Conservation (phyloP, 108 stramenopile species). For the Pseudonitzschia multistriata region DNA sequence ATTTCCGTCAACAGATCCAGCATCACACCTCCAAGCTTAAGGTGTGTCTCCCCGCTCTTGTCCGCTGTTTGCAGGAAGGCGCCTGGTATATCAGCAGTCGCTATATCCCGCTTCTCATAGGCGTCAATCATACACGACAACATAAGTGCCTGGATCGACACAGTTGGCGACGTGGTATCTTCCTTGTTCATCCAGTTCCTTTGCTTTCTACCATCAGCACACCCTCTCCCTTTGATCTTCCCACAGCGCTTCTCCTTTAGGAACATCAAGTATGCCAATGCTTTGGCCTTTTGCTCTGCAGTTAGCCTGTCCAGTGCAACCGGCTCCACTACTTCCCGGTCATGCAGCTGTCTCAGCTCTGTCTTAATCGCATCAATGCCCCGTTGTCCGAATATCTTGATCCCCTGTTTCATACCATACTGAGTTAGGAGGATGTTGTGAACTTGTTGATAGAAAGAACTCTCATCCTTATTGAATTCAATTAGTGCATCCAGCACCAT, state of each 20-base stretch:
- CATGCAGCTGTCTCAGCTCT: slow-evolving; percentile 50
- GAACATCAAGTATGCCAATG: slow-evolving; percentile 34
- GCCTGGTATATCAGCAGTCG: slow-evolving; percentile 36
- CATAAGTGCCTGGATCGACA: slow-evolving; percentile 23
- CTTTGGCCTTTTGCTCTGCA: slow-evolving; percentile 4
- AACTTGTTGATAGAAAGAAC: too few relatives aligned
- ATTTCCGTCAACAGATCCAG: slow-evolving; percentile 34
- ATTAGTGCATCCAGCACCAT: too few relatives aligned
- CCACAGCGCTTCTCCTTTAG: slow-evolving; percentile 7
- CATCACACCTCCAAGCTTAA: slow-evolving; percentile 21
- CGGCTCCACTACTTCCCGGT: slow-evolving; percentile 30
- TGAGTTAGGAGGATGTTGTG: too few relatives aligned
- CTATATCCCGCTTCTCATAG: slow-evolving; percentile 36
- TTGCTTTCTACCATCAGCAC: too few relatives aligned
- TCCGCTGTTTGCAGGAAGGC: slow-evolving; percentile 44
- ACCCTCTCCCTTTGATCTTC: too few relatives aligned
- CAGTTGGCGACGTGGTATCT: too few relatives aligned
- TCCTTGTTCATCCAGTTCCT: too few relatives aligned
- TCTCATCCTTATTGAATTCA: too few relatives aligned
- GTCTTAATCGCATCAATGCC: slow-evolving; percentile 28
- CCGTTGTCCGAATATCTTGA: slow-evolving; percentile 34
- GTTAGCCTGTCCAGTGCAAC: slow-evolving; percentile 20
- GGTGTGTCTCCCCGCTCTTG: background rate
- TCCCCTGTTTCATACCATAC: slow-evolving; percentile 4
- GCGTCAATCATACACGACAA: slow-evolving; percentile 44